Evolutionary conservation across 768 basidiomycete genomes (phyloP).

Genomic region (Tephrocybe rancida): DNA sequence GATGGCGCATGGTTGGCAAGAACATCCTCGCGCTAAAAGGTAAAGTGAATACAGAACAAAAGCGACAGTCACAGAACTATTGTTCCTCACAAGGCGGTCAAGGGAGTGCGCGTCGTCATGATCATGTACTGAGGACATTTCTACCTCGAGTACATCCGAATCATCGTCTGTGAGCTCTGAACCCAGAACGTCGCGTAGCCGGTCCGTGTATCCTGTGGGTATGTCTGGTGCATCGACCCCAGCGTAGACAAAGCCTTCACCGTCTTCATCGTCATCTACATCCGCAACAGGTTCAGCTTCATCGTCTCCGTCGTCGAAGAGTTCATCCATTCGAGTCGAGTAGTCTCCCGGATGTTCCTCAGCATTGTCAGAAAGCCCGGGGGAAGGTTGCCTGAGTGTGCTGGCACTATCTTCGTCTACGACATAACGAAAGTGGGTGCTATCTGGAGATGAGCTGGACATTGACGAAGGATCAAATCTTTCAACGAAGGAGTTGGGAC

Average conservation of each 20-base stretch:
- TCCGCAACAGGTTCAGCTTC: conserved; percentile 25
- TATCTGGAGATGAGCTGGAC: conserved; percentile 9
- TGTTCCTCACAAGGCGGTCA: conserved; percentile 26
- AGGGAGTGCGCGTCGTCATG: conserved; percentile 26
- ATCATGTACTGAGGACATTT: conserved; percentile 45
- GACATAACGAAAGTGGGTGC: neutral
- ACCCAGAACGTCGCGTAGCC: conserved; percentile 73
- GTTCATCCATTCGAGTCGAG: conserved; percentile 68
- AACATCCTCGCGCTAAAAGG: conserved; percentile 34
- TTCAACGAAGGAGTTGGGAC: too few species aligned
- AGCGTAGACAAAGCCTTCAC: conserved; percentile 71
- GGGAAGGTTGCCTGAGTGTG: conserved; percentile 23
- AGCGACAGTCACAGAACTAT: neutral
- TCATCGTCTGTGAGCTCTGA: conserved; percentile 57
- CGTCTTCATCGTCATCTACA: conserved; percentile 51
- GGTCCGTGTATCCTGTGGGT: conserved; percentile 62
- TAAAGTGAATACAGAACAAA: conserved; percentile 6
- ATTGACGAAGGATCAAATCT: neutral
- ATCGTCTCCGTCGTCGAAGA: conserved; percentile 50
- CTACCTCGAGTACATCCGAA: conserved; percentile 42
- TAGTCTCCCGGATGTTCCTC: conserved; percentile 56
- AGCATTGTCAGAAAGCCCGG: conserved; percentile 39
- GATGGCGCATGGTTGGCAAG: conserved; percentile 39
- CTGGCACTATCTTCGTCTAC: conserved; percentile 22
- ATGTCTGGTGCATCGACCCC: conserved; percentile 62